These are phyloP conservation scores for Suillus tomentosus DNA, from an alignment of 768 basidiomycete genomes.

Conservation along the genomic window DNA sequence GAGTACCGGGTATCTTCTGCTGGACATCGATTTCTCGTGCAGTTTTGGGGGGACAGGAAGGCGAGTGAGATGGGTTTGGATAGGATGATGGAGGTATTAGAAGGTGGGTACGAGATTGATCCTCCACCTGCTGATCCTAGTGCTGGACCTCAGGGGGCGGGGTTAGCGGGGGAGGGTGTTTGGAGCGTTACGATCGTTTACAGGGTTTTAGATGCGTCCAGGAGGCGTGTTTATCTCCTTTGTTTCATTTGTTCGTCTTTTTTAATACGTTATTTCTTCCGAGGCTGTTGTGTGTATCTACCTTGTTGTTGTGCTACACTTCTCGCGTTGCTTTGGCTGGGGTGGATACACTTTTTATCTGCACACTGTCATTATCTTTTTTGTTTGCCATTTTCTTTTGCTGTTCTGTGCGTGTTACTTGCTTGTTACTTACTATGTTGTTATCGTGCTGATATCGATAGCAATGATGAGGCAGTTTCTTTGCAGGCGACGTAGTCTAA, in stretches of 20 bases:
- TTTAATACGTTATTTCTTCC: neutral
- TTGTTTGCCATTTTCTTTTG: neutral
- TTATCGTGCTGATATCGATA: neutral
- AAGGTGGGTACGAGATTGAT: slow-evolving; percentile 2
- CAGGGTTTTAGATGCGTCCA: neutral
- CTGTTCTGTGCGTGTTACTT: neutral
- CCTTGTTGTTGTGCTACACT: neutral
- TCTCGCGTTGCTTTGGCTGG: neutral
- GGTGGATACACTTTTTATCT: neutral
- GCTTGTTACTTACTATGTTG: neutral
- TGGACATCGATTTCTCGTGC: slow-evolving; percentile 1
- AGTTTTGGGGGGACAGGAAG: slow-evolving; percentile 5
- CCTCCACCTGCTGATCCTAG: neutral
- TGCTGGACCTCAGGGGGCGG: neutral
- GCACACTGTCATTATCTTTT: neutral
- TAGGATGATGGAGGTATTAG: slow-evolving; percentile 2
- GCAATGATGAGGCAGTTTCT: neutral
- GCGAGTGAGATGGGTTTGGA: neutral
- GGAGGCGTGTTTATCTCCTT: neutral
- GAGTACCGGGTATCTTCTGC: neutral
- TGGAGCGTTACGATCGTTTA: slow-evolving; percentile 3
- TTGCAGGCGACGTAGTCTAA: neutral
- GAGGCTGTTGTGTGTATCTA: neutral
- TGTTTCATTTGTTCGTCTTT: neutral
- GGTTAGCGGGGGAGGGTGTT: slow-evolving; percentile 1